A percentile compares a stretch with the other conserved stretches of the same genome.
Conservation (phyloP, 2,329 filamentous ascomycete genomes). For the Bimuria novae-zelandiae region DNA sequence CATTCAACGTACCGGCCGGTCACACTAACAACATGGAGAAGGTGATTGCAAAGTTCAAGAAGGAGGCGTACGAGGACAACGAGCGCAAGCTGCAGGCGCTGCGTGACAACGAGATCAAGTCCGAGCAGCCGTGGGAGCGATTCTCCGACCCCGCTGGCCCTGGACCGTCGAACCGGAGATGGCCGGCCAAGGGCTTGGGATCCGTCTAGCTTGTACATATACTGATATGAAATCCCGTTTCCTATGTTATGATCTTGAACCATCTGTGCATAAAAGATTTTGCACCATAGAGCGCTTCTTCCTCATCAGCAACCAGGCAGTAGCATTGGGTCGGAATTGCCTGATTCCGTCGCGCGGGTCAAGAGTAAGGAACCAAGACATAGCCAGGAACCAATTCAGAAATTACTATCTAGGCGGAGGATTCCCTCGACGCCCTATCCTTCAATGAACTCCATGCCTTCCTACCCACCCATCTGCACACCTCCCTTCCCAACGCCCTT, state of each 20-base stretch:
- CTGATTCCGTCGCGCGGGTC: no score
- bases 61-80: conserved; percentile 60
- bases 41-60: conserved; percentile 66
- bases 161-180: conserved; percentile 4
- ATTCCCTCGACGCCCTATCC: neutral
- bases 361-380: no score
- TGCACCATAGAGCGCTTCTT: neutral
- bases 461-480: conserved; percentile 16
- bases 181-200: conserved; percentile 1
- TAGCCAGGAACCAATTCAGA: no score
- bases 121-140: conserved; percentile 36
- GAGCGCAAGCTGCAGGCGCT: conserved; percentile 57
- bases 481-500: conserved; percentile 13
- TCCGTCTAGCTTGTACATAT: conserved; percentile 6
- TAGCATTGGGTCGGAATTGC: no score
- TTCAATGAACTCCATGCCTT: neutral
- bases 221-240: conserved; percentile 5
- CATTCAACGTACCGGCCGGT: conserved; percentile 68
- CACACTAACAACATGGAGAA: conserved; percentile 62
- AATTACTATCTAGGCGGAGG: no score
- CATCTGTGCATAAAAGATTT: neutral
- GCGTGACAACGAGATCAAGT: conserved; percentile 36
- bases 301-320: neutral
- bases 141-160: neutral
- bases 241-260: conserved; percentile 1